Evolutionary conservation across 352 stramenopile species (phyloP).

Genomic region (Pythium insidiosum): DNA sequence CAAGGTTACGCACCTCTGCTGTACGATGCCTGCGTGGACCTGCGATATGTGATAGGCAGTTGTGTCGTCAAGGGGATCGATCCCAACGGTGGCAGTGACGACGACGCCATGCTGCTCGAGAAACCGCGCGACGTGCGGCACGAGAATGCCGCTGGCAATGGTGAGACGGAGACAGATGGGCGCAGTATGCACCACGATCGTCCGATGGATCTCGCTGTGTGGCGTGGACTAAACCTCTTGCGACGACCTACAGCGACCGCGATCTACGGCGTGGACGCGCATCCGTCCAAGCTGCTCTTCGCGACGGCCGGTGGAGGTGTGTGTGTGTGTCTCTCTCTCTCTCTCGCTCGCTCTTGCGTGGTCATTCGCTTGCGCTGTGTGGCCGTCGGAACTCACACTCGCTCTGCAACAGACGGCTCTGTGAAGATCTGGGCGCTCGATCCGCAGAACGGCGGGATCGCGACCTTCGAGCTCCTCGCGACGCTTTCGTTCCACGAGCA

Average conservation of each 20-base stretch:
- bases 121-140: constrained; percentile 75
- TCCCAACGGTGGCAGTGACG: constrained; percentile 1
- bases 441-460: constrained; percentile 26
- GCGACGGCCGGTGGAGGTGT: constrained; percentile 72
- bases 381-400: too few relatives aligned
- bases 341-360: too few relatives aligned
- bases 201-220: background rate
- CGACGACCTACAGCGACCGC: constrained; percentile 32
- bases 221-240: background rate
- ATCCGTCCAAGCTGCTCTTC: constrained; percentile 64
- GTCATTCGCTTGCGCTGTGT: too few relatives aligned
- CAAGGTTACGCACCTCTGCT: too few relatives aligned
- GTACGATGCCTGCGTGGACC: too few relatives aligned
- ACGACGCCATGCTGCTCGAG: constrained; percentile 61
- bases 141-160: constrained; percentile 56
- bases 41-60: too few relatives aligned
- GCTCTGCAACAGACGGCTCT: constrained; percentile 38
- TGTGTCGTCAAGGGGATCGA: too few relatives aligned
- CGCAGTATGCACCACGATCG: background rate
- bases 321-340: too few relatives aligned
- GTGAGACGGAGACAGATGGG: constrained; percentile 17
- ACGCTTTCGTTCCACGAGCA: constrained; percentile 79
- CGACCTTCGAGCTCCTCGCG: constrained; percentile 71
- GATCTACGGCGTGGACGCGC: constrained; percentile 81
- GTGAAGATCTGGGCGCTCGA: constrained; percentile 83